These are phyloP conservation scores for Salvia hispanica DNA, from an alignment of 257 asterid species.

Conservation along the genomic window DNA sequence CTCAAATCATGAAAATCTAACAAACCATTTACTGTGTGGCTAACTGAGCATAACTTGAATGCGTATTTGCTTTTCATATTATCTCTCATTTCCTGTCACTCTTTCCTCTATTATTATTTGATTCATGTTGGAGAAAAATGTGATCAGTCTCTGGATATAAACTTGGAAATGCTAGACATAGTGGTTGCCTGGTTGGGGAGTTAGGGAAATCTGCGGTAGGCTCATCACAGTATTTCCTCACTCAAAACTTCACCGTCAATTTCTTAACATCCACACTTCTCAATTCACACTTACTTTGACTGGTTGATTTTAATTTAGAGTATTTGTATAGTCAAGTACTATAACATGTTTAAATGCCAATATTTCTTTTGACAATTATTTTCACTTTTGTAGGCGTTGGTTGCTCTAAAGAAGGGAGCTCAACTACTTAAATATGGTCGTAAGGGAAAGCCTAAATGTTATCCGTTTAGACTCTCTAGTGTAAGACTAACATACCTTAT, in stretches of 20 bases:
- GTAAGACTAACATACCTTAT: slow-evolving; percentile 54
- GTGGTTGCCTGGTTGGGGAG: slow-evolving; percentile 24
- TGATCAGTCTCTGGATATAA: background rate
- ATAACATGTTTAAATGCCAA: slow-evolving; percentile 7
- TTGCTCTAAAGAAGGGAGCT: slow-evolving; percentile 86
- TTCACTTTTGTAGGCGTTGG: slow-evolving; percentile 58
- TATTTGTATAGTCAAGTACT: slow-evolving; percentile 3
- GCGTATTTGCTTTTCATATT: background rate
- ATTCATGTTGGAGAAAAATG: slow-evolving; percentile 10
- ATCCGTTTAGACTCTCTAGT: slow-evolving; percentile 76
- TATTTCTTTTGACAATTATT: slow-evolving; percentile 20
- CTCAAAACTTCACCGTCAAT: background rate
- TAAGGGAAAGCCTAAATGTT: slow-evolving; percentile 88
- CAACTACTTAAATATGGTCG: slow-evolving; percentile 90
- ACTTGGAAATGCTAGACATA: background rate
- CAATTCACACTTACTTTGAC: slow-evolving; percentile 4
- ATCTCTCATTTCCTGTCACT: background rate
- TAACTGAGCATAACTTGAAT: background rate
- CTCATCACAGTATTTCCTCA: background rate
- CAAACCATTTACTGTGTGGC: slow-evolving; percentile 4
- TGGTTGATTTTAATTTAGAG: slow-evolving; percentile 1
- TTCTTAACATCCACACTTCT: slow-evolving; percentile 21
- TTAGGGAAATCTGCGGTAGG: background rate
- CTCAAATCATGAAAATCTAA: slow-evolving; percentile 15
- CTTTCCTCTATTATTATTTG: slow-evolving; percentile 9